Base-by-base conservation (phyloP, 345 rosid genomes). In the Isatis tinctoria region DNA sequence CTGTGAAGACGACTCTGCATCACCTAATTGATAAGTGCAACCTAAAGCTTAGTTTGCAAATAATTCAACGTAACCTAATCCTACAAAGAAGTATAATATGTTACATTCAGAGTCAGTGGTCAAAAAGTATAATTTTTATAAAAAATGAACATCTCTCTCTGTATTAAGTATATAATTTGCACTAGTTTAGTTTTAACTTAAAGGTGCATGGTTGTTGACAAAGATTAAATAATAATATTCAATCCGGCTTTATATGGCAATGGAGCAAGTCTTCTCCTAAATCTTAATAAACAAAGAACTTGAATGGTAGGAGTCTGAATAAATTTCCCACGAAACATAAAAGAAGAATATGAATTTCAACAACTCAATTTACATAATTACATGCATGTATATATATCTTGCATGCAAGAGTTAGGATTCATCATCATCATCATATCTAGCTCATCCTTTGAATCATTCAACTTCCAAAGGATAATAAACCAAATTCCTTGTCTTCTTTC, bases 261-360 rank as follows among this genome's bases (percentile, higher is more conserved):
- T 70, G 80, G 80, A 76, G 80, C 75, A 76, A 76, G 76, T 63
- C 68, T 22, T 22, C 78, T 67, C 27, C 73, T 59, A 36, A 45
- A 65, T 56, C 8, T 26, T 44, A 57, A 11, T 58, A 74, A 65
- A 49, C 37, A 48, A 57, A 30, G 6, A 64, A 40, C 70, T 64
- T 64, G 12, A 51, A 72, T 61, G 14, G 14, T 61, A 47, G 16
- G 28, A 73, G 39, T 13, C 59, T 51, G 44, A 51, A 75, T 52
- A 20, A 75, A 67, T 2, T 39, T 28, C 37, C 0, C 26, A 47
- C 58, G 6, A 60, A 74, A 67, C 74, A 57, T 51, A 49, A 61
- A 51, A 49, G 26, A 24, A 37, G n/a, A 28, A 39, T 28, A 67
- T 26, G 32, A 47, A 63, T 66, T 63, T 58, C 76, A 77, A 40